phyloP scores from a whole-genome alignment of 306 rosid species.

The Cicer judaicum region DNA sequence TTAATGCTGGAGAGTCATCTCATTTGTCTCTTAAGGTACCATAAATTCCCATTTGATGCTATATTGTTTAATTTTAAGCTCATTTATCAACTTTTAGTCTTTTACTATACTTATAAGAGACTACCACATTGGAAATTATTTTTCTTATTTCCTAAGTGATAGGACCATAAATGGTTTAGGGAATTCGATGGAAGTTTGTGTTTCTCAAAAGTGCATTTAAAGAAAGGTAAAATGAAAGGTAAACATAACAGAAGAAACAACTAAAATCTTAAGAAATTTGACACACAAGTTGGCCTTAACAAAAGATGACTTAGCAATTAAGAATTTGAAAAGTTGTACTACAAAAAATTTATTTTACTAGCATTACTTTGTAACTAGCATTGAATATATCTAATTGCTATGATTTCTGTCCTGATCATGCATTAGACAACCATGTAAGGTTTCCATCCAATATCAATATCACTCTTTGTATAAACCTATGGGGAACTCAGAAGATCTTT shows the following conservation, averaged over 20 bases:
- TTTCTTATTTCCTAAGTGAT: slow-evolving; percentile 11
- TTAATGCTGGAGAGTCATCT: slow-evolving; percentile 69
- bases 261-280: slow-evolving; percentile 21
- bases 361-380: neutral
- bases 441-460: slow-evolving; percentile 12
- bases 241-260: slow-evolving; percentile 4
- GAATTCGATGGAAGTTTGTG: neutral
- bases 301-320: slow-evolving; percentile 2
- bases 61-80: slow-evolving; percentile 37
- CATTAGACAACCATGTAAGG: slow-evolving; percentile 28
- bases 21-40: slow-evolving; percentile 71
- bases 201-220: slow-evolving; percentile 18
- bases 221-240: slow-evolving; percentile 7
- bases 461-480: neutral
- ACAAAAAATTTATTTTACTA: neutral
- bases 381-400: slow-evolving; percentile 13
- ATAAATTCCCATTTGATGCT: slow-evolving; percentile 34
- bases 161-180: slow-evolving; percentile 9
- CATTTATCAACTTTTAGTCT: slow-evolving; percentile 19
- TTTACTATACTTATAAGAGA: slow-evolving; percentile 26
- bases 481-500: neutral
- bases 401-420: slow-evolving; percentile 11
- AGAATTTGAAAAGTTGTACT: slow-evolving; percentile 9
- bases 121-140: neutral
- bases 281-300: slow-evolving; percentile 14